Conservation (phyloP, 2,329 filamentous ascomycete species). For the Pseudogymnoascus sp. region DNA sequence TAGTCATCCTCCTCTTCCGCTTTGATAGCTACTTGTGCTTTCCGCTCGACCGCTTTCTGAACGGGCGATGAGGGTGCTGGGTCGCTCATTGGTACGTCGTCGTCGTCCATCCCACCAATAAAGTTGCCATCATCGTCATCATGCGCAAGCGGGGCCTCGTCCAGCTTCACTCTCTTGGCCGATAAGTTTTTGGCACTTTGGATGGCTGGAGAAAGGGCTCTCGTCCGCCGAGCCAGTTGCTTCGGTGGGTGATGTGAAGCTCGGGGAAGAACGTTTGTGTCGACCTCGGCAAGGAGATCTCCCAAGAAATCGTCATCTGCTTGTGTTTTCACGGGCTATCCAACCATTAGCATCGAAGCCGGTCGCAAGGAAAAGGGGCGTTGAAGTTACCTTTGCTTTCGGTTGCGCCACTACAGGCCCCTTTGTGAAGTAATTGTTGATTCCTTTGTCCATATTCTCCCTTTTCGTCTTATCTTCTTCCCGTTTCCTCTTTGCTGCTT, state of each 20-base stretch:
- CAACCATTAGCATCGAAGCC: conserved; percentile 20
- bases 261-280: conserved; percentile 59
- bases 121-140: conserved; percentile 48
- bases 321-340: conserved; percentile 66
- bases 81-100: conserved; percentile 73
- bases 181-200: conserved; percentile 41
- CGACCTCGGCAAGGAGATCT: conserved; percentile 78
- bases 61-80: conserved; percentile 81
- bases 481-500: conserved; percentile 72
- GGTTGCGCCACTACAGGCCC: conserved; percentile 58
- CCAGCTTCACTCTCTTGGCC: conserved; percentile 51
- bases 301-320: conserved; percentile 85
- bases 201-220: conserved; percentile 69
- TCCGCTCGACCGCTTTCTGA: conserved; percentile 69
- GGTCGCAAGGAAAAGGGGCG: conserved; percentile 14
- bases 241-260: conserved; percentile 55
- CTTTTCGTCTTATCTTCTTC: conserved; percentile 80
- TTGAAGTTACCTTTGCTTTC: conserved; percentile 68
- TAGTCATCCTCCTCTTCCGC: conserved; percentile 64
- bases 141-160: conserved; percentile 38
- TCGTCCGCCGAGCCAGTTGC: conserved; percentile 68
- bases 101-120: conserved; percentile 55
- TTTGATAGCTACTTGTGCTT: conserved; percentile 50
- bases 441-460: conserved; percentile 83
- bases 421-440: conserved; percentile 89